Conservation (phyloP, 495 filamentous ascomycete species). For the Usnea hakonensis region DNA sequence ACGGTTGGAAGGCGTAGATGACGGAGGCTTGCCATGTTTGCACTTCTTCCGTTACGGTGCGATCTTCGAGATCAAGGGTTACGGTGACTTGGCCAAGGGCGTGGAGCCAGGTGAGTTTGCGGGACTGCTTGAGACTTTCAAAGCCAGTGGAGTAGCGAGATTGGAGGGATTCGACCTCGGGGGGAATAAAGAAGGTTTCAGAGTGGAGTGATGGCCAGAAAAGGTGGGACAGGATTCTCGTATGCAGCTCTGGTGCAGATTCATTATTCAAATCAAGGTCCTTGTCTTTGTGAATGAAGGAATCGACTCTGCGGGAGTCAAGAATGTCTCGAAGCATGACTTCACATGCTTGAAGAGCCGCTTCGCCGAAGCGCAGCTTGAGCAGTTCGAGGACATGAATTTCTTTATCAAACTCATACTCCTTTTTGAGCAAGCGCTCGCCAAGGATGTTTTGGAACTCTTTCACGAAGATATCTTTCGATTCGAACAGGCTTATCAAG, state of each 20-base stretch:
- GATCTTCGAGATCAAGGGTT: conserved; percentile 74
- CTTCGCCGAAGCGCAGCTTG: conserved; percentile 81
- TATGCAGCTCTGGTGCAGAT: conserved; percentile 48
- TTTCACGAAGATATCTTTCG: conserved; percentile 82
- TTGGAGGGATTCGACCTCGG: conserved; percentile 54
- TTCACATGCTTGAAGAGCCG: conserved; percentile 78
- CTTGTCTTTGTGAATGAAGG: conserved; percentile 49
- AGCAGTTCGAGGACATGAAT: conserved; percentile 75
- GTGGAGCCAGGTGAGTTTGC: conserved; percentile 83
- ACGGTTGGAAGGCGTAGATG: conserved; percentile 70
- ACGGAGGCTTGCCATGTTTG: conserved; percentile 84
- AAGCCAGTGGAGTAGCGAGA: conserved; percentile 68
- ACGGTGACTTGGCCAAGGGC: conserved; percentile 74
- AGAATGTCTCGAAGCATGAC: conserved; percentile 96
- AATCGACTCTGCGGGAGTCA: conserved; percentile 69
- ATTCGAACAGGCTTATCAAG: conserved; percentile 77
- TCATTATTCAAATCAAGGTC: conserved; percentile 20
- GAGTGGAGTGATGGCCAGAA: conserved; percentile 87
- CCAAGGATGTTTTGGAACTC: conserved; percentile 83
- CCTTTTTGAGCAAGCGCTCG: conserved; percentile 69
- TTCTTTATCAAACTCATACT: conserved; percentile 66
- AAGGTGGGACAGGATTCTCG: conserved; percentile 81
- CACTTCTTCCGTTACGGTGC: conserved; percentile 64
- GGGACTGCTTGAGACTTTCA: conserved; percentile 64
- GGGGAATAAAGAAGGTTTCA: conserved; percentile 66